These are phyloP conservation scores for Globisporangium splendens DNA, from an alignment of 352 stramenopile genomes.

Conservation along the genomic window DNA sequence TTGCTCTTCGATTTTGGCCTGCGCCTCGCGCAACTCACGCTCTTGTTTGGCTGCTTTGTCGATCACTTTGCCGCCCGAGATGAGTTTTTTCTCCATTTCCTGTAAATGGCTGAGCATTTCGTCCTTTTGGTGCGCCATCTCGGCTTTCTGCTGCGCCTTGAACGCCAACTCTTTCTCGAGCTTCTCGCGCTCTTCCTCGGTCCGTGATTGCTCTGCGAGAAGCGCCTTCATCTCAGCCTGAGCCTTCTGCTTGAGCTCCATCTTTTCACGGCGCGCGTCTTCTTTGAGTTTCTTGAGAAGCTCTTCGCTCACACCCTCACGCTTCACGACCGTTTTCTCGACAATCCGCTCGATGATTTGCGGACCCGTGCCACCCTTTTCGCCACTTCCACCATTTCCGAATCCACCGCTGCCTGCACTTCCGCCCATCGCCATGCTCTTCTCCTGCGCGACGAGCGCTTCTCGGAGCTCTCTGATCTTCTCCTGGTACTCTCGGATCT, in stretches of 20 bases:
- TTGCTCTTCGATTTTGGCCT: slow-evolving; percentile 91
- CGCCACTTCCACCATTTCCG: slow-evolving; percentile 59
- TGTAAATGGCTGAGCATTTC: slow-evolving; percentile 93
- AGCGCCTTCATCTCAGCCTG: slow-evolving; percentile 86
- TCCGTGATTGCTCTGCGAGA: slow-evolving; percentile 82
- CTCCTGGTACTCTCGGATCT: slow-evolving; percentile 96
- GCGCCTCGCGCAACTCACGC: slow-evolving; percentile 88
- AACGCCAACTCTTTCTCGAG: slow-evolving; percentile 71
- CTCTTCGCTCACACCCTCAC: slow-evolving; percentile 74
- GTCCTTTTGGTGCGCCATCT: slow-evolving; percentile 85
- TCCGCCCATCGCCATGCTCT: slow-evolving; percentile 20
- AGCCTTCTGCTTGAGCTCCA: slow-evolving; percentile 75
- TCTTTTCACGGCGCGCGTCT: slow-evolving; percentile 68
- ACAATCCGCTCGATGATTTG: slow-evolving; percentile 80
- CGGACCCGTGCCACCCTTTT: slow-evolving; percentile 23
- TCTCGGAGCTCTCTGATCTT: slow-evolving; percentile 94
- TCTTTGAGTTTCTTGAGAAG: slow-evolving; percentile 65
- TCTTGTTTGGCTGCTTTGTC: slow-evolving; percentile 94
- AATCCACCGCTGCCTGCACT: slow-evolving; percentile 1
- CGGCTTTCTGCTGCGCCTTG: slow-evolving; percentile 79
- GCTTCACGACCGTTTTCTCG: slow-evolving; percentile 47
- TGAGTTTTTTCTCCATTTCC: slow-evolving; percentile 88
- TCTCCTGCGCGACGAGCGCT: slow-evolving; percentile 31
- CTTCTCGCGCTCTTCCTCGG: slow-evolving; percentile 73
- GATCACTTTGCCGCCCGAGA: slow-evolving; percentile 92